These are phyloP conservation scores for Aureobasidium sp. DNA, from an alignment of 2,329 filamentous ascomycete species.

Conservation along the genomic window DNA sequence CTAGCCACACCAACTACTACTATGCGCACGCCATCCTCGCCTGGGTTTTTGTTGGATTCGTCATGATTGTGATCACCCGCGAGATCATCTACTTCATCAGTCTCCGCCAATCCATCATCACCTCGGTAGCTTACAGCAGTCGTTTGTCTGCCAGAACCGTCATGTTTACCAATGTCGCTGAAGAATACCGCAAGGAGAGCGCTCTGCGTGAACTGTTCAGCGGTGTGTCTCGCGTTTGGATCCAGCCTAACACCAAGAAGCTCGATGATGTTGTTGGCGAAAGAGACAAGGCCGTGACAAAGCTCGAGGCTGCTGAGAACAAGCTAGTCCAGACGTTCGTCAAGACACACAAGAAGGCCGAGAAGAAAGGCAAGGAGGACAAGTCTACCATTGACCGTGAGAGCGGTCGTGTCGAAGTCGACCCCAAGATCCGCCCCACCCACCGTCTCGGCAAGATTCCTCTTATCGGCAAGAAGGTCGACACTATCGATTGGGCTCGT, in stretches of 20 bases:
- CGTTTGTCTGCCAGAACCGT: conserved; percentile 43
- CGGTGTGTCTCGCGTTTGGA: conserved; percentile 35
- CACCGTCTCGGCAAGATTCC: conserved; percentile 65
- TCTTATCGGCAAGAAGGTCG: conserved; percentile 74
- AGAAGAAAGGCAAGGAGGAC: conserved; percentile 15
- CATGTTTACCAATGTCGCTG: conserved; percentile 43
- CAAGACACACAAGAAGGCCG: conserved; percentile 22
- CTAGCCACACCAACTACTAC: conserved; percentile 42
- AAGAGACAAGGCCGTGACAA: conserved; percentile 36
- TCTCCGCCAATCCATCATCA: conserved; percentile 41
- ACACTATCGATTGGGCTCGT: conserved; percentile 83
- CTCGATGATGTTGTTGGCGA: conserved; percentile 39
- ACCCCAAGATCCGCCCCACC: conserved; percentile 63
- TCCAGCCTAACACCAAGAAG: conserved; percentile 40
- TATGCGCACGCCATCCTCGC: conserved; percentile 40
- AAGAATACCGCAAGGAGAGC: conserved; percentile 55
- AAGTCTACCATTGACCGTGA: conserved; percentile 18
- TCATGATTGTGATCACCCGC: conserved; percentile 74
- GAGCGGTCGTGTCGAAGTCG: conserved; percentile 42
- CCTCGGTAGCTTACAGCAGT: conserved; percentile 37
- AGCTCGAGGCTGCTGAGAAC: conserved; percentile 40
- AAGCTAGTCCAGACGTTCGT: conserved; percentile 34
- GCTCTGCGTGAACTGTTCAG: conserved; percentile 59
- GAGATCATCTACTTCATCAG: conserved; percentile 44
- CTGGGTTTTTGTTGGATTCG: conserved; percentile 51